Base-by-base conservation (phyloP, 176 grass and related monocot species). In the Juncus inflexus region DNA sequence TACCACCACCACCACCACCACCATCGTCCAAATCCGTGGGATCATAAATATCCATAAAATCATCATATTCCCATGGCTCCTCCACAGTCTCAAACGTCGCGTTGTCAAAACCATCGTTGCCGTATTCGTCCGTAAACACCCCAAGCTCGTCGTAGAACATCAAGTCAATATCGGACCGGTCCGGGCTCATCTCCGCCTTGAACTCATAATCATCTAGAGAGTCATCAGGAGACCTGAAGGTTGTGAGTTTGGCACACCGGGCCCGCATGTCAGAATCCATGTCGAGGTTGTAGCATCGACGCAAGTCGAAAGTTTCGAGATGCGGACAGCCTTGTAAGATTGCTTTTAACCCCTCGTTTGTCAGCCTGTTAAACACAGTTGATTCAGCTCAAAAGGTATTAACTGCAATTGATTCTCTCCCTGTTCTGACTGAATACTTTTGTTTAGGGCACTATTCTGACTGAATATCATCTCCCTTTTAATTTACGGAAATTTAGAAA, bases 281-380 rank as follows among this genome's bases (percentile, higher is more conserved):
- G 62, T 50, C 0, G 10, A 77, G 3, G 13, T 71, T 36, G 52
- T 6, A 38, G 5, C 79, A 76, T 7, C 55, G 19, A 3, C 3
- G 15, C 3, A 81, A 19, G 63, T 82, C 73, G 7, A 82, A 50
- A 37, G 6, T 64, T 47, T 81, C 65, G 1, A 82, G 65, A 38
- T 64, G 79, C 15, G 79, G 79, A 28, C 79, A 82, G 65, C 73
- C 52, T n/a, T 77, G 13, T 28, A 83, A 42, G 37, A 83, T 77
- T 10, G 74, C 74, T 4, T 59, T 15, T 12, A 83, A 9, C 8
- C 80, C 80, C 6, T 38, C 5, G 2, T 77, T 52, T 2, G 63
- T 77, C 13, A 77, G 52, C 5, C 5, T 10, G n/a, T 50, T 28
- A 0, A 28, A 28, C 1, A 28, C 19, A 28, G 19, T n/a, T n/a